Percentiles rank a stretch among this genome's conserved stretches.
Conservation (phyloP, 768 basidiomycete genomes). For the Mycena galopus region DNA sequence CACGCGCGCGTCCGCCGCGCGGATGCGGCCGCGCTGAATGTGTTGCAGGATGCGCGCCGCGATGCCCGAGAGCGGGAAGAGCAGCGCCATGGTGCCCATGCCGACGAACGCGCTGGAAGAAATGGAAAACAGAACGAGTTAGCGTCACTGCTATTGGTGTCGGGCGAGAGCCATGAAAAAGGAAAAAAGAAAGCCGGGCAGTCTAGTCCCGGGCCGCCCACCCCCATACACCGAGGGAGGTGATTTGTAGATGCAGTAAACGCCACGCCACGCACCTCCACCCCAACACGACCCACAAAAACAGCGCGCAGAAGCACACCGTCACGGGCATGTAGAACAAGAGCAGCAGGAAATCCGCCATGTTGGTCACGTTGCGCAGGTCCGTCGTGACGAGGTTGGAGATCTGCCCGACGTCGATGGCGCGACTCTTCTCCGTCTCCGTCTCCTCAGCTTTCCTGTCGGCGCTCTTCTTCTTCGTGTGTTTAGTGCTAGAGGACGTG, state of each 20-base stretch:
- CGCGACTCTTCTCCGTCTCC: too few relatives aligned
- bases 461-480: too few relatives aligned
- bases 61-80: conserved; percentile 58
- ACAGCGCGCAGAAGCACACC: conserved; percentile 39
- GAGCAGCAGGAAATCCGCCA: conserved; percentile 38
- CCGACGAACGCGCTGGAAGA: conserved; percentile 60
- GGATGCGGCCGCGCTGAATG: conserved; percentile 30
- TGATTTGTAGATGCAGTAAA: neutral
- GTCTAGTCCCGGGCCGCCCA: too few relatives aligned
- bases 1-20: conserved; percentile 55
- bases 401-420: conserved; percentile 62
- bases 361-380: conserved; percentile 32
- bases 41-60: conserved; percentile 53
- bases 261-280: conserved; percentile 44
- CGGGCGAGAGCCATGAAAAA: too few relatives aligned
- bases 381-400: conserved; percentile 73
- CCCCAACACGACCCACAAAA: conserved; percentile 47
- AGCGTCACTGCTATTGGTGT: too few relatives aligned
- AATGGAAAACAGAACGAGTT: too few relatives aligned
- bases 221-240: too few relatives aligned
- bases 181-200: too few relatives aligned
- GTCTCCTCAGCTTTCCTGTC: too few relatives aligned
- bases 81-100: conserved; percentile 54
- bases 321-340: conserved; percentile 41
- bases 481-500: too few relatives aligned